phyloP scores from a whole-genome alignment of 2,329 filamentous ascomycete species.

The Microascus cirrosus region DNA sequence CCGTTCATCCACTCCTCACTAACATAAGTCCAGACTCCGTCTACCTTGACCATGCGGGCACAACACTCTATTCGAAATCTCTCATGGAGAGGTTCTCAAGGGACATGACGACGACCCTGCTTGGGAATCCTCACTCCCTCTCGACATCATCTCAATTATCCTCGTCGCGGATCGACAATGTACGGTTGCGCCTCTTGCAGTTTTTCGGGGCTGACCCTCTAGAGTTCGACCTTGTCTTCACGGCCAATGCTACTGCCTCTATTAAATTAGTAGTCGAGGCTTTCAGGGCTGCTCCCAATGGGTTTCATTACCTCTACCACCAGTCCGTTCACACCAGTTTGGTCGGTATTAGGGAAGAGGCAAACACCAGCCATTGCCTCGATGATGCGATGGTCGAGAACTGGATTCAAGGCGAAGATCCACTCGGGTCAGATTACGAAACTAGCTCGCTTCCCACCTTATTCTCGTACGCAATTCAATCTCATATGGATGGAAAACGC shows the following conservation, averaged over 20 bases:
- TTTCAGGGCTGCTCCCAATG: slow-evolving; percentile 36
- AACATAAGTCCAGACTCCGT: slow-evolving; percentile 18
- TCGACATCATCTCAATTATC: slow-evolving; percentile 46
- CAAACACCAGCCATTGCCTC: slow-evolving; percentile 46
- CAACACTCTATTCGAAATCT: slow-evolving; percentile 47
- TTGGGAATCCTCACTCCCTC: slow-evolving; percentile 58
- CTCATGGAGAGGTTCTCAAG: slow-evolving; percentile 42
- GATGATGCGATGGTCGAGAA: slow-evolving; percentile 38
- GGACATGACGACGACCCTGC: slow-evolving; percentile 45
- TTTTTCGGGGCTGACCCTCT: slow-evolving; percentile 48
- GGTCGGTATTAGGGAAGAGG: slow-evolving; percentile 56
- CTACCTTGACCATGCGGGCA: slow-evolving; percentile 48
- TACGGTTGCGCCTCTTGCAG: slow-evolving; percentile 38
- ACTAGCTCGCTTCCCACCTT: slow-evolving; percentile 15
- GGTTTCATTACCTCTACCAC: slow-evolving; percentile 51
- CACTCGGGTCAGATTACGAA: slow-evolving; percentile 6
- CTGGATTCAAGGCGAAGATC: slow-evolving; percentile 20
- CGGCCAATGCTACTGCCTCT: slow-evolving; percentile 50
- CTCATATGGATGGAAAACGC: slow-evolving; percentile 57
- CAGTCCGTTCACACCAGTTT: slow-evolving; percentile 50
- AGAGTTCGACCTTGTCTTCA: slow-evolving; percentile 51
- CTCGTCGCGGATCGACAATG: slow-evolving; percentile 43
- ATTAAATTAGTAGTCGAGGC: slow-evolving; percentile 50
- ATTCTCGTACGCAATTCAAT: slow-evolving; percentile 59
- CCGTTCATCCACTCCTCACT: neutral